phyloP scores from a whole-genome alignment of 1,139 yeast species.

The Blastobotrys serpentis region DNA sequence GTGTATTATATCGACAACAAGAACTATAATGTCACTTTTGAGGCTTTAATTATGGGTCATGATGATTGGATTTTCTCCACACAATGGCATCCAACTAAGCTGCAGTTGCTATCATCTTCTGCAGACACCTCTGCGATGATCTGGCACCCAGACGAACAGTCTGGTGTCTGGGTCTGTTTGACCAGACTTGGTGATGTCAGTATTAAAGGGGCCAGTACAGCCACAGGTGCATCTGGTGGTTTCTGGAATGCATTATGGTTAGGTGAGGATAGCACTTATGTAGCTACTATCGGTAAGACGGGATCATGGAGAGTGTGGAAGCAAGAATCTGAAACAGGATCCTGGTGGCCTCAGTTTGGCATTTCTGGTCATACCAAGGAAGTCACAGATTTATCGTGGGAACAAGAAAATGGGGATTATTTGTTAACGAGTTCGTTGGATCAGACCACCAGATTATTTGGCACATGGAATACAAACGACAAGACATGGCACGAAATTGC shows the following conservation, averaged over 20 bases:
- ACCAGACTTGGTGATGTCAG: conserved; percentile 87
- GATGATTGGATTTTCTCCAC: conserved; percentile 95
- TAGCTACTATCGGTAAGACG: conserved; percentile 82
- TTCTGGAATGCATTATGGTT: conserved; percentile 93
- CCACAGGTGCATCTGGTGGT: conserved; percentile 98
- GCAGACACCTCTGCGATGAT: conserved; percentile 93
- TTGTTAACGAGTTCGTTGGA: conserved; percentile 79
- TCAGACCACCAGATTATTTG: conserved; percentile 85
- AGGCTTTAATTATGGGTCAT: conserved; percentile 94
- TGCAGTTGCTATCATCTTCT: conserved; percentile 75
- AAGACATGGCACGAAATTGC: conserved; percentile 85
- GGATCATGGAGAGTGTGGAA: conserved; percentile 87
- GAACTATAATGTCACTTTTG: conserved; percentile 65
- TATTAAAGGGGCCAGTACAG: conserved; percentile 95
- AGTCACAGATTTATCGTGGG: conserved; percentile 83
- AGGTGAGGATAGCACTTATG: conserved; percentile 41
- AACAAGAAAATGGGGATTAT: conserved; percentile 62
- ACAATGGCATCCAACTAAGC: conserved; percentile 69
- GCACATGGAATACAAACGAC: conserved; percentile 51
- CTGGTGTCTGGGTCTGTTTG: conserved; percentile 89
- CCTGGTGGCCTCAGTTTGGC: conserved; percentile 60
- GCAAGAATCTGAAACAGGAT: conserved; percentile 36
- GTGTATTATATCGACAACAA: conserved; percentile 33
- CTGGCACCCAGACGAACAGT: conserved; percentile 87
- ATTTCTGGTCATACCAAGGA: conserved; percentile 74